A percentile compares a stretch with the other conserved stretches of the same genome.
These are phyloP conservation scores for Aegilops longissima DNA, from an alignment of 176 grass and related monocot species.

Conservation along the genomic window DNA sequence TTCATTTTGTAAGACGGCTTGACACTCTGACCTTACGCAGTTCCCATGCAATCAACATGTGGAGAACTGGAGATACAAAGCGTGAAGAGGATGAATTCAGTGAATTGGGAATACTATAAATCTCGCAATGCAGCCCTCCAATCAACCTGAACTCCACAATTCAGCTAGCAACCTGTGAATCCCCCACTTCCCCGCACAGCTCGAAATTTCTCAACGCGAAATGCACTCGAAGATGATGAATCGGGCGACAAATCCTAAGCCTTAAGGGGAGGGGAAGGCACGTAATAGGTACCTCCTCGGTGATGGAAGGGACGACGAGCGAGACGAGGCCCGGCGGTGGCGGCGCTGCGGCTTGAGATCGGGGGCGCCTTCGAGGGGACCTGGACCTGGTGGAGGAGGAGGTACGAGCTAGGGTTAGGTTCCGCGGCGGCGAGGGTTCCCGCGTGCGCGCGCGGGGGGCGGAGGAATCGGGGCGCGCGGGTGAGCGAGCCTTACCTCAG, in stretches of 20 bases:
- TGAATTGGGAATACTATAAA: background rate
- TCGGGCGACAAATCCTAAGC: background rate
- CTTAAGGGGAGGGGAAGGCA: background rate
- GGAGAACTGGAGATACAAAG: slow-evolving; percentile 9
- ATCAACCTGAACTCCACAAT: background rate
- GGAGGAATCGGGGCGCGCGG: background rate
- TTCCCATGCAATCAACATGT: slow-evolving; percentile 27
- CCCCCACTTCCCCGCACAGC: background rate
- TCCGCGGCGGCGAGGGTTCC: background rate
- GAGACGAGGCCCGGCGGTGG: background rate
- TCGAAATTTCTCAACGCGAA: background rate
- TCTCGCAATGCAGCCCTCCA: too few species aligned
- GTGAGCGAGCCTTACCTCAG: slow-evolving; percentile 8
- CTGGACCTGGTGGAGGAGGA: background rate
- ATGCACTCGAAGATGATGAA: background rate
- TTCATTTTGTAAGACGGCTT: background rate
- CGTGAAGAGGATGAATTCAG: slow-evolving; percentile 61
- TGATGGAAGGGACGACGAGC: background rate
- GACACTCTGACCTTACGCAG: background rate
- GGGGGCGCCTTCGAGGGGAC: background rate
- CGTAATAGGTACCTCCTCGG: background rate
- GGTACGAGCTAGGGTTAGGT: background rate
- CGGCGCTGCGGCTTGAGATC: background rate
- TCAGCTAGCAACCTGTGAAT: background rate
- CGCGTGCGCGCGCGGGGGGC: background rate